Base-by-base conservation (phyloP, 73 alveolate species). In the Paramecium tetraurelia region DNA sequence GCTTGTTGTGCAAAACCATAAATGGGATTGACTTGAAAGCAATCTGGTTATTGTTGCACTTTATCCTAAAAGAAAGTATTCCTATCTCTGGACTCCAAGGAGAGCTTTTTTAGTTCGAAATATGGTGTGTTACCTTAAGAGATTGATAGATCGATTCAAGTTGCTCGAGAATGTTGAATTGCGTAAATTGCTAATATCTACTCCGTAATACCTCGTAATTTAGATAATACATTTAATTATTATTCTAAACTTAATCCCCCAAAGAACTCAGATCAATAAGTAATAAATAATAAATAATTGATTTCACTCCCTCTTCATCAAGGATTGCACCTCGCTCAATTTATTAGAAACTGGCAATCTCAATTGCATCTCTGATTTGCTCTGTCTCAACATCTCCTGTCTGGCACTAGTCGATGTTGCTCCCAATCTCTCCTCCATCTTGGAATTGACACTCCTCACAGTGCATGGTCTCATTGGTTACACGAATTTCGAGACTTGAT, bases 41-140 rank as follows among this genome's bases (percentile, higher is more conserved):
- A 44, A 80, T 80, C 90, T 14, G 90, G 90, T 72, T 53, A 53
- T 53, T 72, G 35, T 21, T 72, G 86, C 36, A 18, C 29, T 7
- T 44, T 80, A 5, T 80, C 90, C 33, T 41, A 27, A 44, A 48
- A 43, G 44, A 43, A 80, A 27, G 70, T 41, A 35, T 80, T 48
- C 9, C 57, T 40, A 22, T 80, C 90, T 43, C 24, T 46, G 7
- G 90, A 48, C 72, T 41, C 70, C 4, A 43, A 18, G 14, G 72
- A 43, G 29, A 31, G 50, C 46, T 36, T 72, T 31, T 12, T 11
- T 14, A 72, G 4, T 72, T 9, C 7, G 0, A 33, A 11, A 18
- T 16, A 18, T 16, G 5, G 21, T 22, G 2, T 53, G 7, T n/a
- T 72, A 80, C 90, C 46, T 46, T 80, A 18, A 80, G 72, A 22